A percentile compares a stretch with the other conserved stretches of the same genome.
Evolutionary conservation across 306 rosid species (phyloP).

Genomic region (Quercus bicolor): DNA sequence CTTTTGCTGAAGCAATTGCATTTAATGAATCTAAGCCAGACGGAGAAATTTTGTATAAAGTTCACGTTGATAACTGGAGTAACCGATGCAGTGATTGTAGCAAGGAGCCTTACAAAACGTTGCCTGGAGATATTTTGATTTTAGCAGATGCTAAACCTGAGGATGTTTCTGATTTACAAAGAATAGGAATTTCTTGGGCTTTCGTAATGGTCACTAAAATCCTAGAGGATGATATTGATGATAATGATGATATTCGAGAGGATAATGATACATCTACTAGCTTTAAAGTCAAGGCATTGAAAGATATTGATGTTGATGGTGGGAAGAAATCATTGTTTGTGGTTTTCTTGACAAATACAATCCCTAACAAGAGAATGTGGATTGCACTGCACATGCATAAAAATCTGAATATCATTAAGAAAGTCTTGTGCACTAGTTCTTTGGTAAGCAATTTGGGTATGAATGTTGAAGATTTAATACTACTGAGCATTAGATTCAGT

Average conservation of each 20-base stretch:
- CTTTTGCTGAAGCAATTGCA: constrained; percentile 43
- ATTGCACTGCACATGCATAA: constrained; percentile 39
- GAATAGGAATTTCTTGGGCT: constrained; percentile 50
- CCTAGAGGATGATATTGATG: constrained; percentile 24
- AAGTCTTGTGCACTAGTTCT: constrained; percentile 32
- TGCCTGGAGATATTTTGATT: constrained; percentile 62
- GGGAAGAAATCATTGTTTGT: constrained; percentile 34
- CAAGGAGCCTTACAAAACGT: constrained; percentile 53
- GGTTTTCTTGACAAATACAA: constrained; percentile 46
- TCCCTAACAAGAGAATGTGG: constrained; percentile 52
- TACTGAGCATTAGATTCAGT: too few relatives aligned
- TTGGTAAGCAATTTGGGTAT: constrained; percentile 36
- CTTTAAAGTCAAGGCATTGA: constrained; percentile 44
- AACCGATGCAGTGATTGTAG: constrained; percentile 44
- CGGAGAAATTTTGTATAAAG: constrained; percentile 23
- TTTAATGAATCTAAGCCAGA: constrained; percentile 18
- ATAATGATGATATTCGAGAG: neutral
- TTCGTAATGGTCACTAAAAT: constrained; percentile 38
- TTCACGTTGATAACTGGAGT: constrained; percentile 43
- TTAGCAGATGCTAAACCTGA: constrained; percentile 57
- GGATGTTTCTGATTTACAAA: constrained; percentile 37
- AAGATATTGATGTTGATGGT: constrained; percentile 20
- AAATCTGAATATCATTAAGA: constrained; percentile 28
- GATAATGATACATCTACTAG: constrained; percentile 27
- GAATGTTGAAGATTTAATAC: neutral